phyloP scores from a whole-genome alignment of 208 protist genomes.

The Wallacemonas sp. region DNA sequence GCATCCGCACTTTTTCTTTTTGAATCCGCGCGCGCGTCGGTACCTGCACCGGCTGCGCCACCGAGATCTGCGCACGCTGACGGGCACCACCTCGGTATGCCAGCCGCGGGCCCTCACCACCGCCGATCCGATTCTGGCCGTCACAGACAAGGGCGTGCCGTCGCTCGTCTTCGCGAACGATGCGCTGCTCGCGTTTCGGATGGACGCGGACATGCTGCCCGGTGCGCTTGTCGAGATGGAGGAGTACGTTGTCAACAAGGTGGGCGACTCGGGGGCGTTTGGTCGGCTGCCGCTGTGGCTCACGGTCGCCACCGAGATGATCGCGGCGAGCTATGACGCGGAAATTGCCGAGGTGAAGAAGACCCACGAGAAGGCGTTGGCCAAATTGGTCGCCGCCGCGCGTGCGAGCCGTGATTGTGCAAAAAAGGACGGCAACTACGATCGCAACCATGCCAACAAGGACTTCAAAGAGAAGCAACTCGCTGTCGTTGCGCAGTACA shows the following conservation, averaged over 20 bases:
- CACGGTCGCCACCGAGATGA: conserved; percentile 13
- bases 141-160: not conserved
- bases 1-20: not conserved
- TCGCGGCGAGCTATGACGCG: not conserved
- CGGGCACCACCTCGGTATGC: not conserved
- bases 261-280: not conserved
- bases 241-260: not conserved
- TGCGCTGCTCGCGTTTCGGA: conserved; percentile 8
- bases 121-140: too few species aligned
- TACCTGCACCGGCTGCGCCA: not conserved
- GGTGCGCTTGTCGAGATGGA: conserved; percentile 11
- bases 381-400: too few species aligned
- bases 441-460: too few species aligned
- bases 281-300: not conserved
- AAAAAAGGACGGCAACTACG: not conserved
- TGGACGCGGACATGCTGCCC: not conserved
- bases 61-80: not conserved
- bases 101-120: not conserved
- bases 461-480: too few species aligned
- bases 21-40: not conserved
- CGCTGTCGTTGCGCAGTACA: not conserved
- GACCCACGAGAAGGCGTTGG: too few species aligned
- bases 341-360: too few species aligned
- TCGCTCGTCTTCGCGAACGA: not conserved
- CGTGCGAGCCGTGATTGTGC: too few species aligned